Evolutionary conservation across 1,284 basidiomycete genomes (phyloP).

Genomic region (Cryptococcus depauperatus): DNA sequence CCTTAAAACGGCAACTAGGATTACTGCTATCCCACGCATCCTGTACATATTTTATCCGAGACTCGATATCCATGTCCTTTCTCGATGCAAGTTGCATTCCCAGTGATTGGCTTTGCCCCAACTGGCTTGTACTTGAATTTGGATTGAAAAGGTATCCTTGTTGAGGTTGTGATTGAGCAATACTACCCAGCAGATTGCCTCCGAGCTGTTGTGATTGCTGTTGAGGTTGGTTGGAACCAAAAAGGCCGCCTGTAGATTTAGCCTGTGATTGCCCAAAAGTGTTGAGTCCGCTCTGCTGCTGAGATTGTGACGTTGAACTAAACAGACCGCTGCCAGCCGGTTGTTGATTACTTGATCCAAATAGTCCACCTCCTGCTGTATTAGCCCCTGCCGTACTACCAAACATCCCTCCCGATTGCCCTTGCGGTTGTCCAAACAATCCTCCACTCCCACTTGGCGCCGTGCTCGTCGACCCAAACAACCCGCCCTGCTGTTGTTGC

Average conservation of each 20-base stretch:
- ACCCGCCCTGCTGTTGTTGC: neutral
- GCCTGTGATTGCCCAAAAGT: constrained; percentile 9
- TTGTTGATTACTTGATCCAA: constrained; percentile 34
- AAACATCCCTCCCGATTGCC: constrained; percentile 20
- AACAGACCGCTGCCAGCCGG: constrained; percentile 6
- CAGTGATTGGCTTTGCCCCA: constrained; percentile 2
- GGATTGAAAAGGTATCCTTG: constrained; percentile 7
- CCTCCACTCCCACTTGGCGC: constrained; percentile 1
- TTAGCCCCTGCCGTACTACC: constrained; percentile 28
- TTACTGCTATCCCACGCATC: constrained; percentile 65
- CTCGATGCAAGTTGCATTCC: constrained; percentile 9
- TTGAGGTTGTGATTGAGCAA: constrained; percentile 12
- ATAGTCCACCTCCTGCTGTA: constrained; percentile 10
- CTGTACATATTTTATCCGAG: constrained; percentile 59
- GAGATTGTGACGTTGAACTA: constrained; percentile 6
- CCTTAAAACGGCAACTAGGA: constrained; percentile 72
- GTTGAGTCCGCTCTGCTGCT: constrained; percentile 4
- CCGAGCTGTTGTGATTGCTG: constrained; percentile 2
- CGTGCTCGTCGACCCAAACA: constrained; percentile 5
- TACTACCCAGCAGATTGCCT: neutral
- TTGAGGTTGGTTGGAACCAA: constrained; percentile 5
- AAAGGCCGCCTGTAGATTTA: constrained; percentile 3
- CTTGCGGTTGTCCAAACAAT: constrained; percentile 21
- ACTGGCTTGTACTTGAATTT: neutral
- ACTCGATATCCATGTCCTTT: constrained; percentile 49